Evolutionary conservation across 2,329 filamentous ascomycete genomes (phyloP), one percentile per base, ranked within the genome.

Genomic region (Aspergillus flavus): DNA sequence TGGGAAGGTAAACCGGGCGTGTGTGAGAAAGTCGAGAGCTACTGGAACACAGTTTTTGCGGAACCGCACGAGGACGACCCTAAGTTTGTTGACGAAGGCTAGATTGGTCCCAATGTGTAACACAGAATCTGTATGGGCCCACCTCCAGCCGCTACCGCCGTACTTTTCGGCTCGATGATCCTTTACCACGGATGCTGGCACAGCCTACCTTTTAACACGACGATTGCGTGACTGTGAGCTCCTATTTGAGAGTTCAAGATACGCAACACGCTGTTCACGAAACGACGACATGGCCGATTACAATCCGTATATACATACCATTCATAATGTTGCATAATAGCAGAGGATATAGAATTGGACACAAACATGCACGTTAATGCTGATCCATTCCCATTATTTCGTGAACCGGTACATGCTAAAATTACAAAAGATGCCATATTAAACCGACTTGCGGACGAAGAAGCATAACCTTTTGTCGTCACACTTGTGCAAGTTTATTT

Each of bases 1-100:
- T 80, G 78, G 77, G 62, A 70, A 39, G 64, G 70, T n/a, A 75
- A 75, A 57, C 60, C 64, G 6, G 73, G 71, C 3, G 66, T 76
- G 6, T 78, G 75, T 58, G 58, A 70, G 26, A 73, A 61, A 53
- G 72, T 76, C 16, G 68, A 76, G 48, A 67, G 70, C 45, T 78
- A 78, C 59, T 78, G 75, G 75, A 62, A 69, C 11, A 71, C 75
- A 62, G 73, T 77, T 10, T 78, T 78, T 66, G 73, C 73, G 19
- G 67, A 73, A 58, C 68, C 74, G 28, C 73, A 73, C 58, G 70
- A 74, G 1, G 71, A 74, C 57, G 74, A 76, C 43, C 72, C 74
- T 1, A 69, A 73, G 36, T 78, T 78, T 45, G 67, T 68, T 19
- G 66, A 68, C 7, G 69, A 67, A 32, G 62, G 62, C 36, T 73